A percentile compares a stretch with the other conserved stretches of the same genome.
Evolutionary conservation across 1,284 basidiomycete species (phyloP).

Genomic region (Tilletia indica): DNA sequence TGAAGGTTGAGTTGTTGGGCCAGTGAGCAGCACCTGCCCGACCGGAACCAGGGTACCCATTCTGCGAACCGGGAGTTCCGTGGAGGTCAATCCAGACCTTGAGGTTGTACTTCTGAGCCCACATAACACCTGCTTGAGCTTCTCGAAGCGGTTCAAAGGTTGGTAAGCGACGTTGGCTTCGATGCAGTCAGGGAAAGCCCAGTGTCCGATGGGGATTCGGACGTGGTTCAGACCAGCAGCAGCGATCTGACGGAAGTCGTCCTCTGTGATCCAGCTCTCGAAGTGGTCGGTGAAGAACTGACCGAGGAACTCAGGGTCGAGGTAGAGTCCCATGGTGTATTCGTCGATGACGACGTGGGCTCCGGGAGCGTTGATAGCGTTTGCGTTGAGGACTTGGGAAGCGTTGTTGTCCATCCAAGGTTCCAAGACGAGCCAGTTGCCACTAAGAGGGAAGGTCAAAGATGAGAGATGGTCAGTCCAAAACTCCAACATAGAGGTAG

Average conservation of each 20-base stretch:
- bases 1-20: conserved; percentile 16
- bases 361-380: conserved; percentile 39
- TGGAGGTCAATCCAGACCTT: conserved; percentile 24
- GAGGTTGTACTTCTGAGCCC: conserved; percentile 17
- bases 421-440: conserved; percentile 24
- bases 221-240: conserved; percentile 29
- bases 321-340: conserved; percentile 22
- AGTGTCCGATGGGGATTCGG: conserved; percentile 20
- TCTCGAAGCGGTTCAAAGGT: conserved; percentile 20
- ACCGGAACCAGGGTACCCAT: conserved; percentile 11
- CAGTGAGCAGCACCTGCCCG: conserved; percentile 15
- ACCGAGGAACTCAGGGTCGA: conserved; percentile 13
- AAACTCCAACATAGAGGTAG: too few relatives aligned
- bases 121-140: conserved; percentile 20
- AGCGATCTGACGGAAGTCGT: conserved; percentile 24
- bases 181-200: conserved; percentile 19
- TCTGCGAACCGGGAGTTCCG: conserved; percentile 19
- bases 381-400: conserved; percentile 21
- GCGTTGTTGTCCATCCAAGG: conserved; percentile 26
- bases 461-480: background rate
- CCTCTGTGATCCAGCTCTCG: conserved; percentile 21
- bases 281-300: conserved; percentile 17
- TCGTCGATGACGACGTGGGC: conserved; percentile 35
- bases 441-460: background rate
- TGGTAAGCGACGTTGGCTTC: conserved; percentile 6